Base-by-base conservation (phyloP, 805 yeast genomes). In the Metschnikowia henanensis region DNA sequence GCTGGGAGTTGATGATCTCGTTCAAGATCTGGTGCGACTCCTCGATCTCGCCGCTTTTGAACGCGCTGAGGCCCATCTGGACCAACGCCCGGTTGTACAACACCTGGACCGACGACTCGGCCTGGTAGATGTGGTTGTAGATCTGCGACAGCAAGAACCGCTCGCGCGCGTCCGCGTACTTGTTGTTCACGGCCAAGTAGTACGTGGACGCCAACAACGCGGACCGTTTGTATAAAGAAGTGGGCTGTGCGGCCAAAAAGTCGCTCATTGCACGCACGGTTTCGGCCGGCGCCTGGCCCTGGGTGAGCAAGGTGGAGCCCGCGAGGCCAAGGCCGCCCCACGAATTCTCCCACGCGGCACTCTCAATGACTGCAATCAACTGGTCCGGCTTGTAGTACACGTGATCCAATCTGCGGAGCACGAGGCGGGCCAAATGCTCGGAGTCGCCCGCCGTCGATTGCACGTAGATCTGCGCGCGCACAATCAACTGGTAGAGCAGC, bases 51-150 rank as follows among this genome's bases (percentile, higher is more conserved):
- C 98, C 97, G 40, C 79, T 69, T 65, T 96, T 83, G 83, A 94
- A 94, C 13, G 99, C 98, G 65, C 95, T 83, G 54, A 94, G 78
- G 47, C 99, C 99, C 51, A 95, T 79, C 70, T 94, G 99, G 50
- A 89, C 97, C 51, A 94, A 78, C 15, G 96, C 90, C 66, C 99
- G 80, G 77, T 94, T 94, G 78, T 89, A 94, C 57, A 89, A 76
- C 43, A 94, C 90, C 76, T 94, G 99, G 55, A 92, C 70, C 29
- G 83, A 72, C 26, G 95, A 81, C 58, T 92, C 98, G 26, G 95
- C 84, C 38, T 83, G 79, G 65, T 87, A 88, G 56, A 92, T 88
- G 35, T 85, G 75, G 23, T 87, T 75, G 72, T 88, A 95, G 58
- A 90, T 71, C 64, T 90, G 94, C 17, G 97, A 88, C 72, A 81